Conservation (phyloP, 2,329 filamentous ascomycete species). For the Cladosporium sp. region DNA sequence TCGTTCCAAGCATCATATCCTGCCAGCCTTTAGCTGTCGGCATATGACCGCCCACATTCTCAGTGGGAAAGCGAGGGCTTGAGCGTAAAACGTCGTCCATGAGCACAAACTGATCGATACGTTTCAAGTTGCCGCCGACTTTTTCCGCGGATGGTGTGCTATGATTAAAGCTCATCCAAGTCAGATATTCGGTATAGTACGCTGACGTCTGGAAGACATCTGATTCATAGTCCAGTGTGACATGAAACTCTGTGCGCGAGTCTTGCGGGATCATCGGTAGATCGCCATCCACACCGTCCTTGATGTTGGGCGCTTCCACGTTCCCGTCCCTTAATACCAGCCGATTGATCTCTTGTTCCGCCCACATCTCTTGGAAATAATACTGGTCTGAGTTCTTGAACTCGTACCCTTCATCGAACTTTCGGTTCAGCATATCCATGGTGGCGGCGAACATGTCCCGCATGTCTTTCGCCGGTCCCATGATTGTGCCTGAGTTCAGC, state of each 20-base stretch:
- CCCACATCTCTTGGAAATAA: conserved; percentile 18
- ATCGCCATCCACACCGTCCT: conserved; percentile 5
- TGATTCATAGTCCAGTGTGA: conserved; percentile 22
- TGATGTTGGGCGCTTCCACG: background rate
- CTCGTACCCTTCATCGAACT: conserved; percentile 18
- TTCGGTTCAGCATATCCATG: conserved; percentile 21
- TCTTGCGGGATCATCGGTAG: conserved; percentile 16
- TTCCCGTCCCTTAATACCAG: background rate
- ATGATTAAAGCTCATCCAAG: conserved; percentile 24
- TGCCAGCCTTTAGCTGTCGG: conserved; percentile 15
- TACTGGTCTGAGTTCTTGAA: conserved; percentile 16
- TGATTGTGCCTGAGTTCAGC: conserved; percentile 39
- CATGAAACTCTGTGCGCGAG: conserved; percentile 20
- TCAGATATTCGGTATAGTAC: conserved; percentile 18
- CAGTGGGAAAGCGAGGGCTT: conserved; percentile 14
- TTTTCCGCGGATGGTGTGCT: conserved; percentile 7
- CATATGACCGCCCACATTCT: background rate
- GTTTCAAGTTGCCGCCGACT: background rate
- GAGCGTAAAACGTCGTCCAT: conserved; percentile 15
- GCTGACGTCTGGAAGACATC: conserved; percentile 22
- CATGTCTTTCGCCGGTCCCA: conserved; percentile 37
- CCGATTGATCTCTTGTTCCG: conserved; percentile 16
- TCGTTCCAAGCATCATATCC: conserved; percentile 20
- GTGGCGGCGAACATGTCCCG: conserved; percentile 33
- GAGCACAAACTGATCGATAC: conserved; percentile 18